phyloP scores from a whole-genome alignment of 179 eudicot genomes.

The Spinacia oleracea region DNA sequence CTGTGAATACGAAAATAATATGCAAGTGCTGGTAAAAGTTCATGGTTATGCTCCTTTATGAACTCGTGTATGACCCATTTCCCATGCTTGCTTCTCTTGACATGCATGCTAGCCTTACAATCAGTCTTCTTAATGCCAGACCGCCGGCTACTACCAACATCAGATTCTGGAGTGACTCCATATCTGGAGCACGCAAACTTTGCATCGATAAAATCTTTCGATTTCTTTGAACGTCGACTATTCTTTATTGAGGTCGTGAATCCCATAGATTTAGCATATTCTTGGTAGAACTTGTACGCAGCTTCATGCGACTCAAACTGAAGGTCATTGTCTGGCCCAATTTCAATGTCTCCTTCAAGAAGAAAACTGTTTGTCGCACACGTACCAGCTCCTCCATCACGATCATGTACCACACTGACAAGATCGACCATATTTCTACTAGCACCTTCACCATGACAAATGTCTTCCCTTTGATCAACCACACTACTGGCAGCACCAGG shows the following conservation, averaged over 20 bases:
- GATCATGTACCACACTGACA: constrained; percentile 22
- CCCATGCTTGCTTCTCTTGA: constrained; percentile 47
- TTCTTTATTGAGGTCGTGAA: constrained; percentile 71
- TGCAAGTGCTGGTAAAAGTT: constrained; percentile 72
- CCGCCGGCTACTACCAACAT: constrained; percentile 40
- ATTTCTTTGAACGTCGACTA: constrained; percentile 71
- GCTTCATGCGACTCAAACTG: constrained; percentile 67
- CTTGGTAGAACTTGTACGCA: constrained; percentile 69
- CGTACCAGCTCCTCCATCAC: constrained; percentile 21
- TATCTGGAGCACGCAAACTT: constrained; percentile 80
- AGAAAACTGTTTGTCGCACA: constrained; percentile 20
- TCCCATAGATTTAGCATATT: constrained; percentile 73
- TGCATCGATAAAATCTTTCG: constrained; percentile 73
- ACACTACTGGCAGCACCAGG: constrained; percentile 16
- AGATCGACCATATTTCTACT: constrained; percentile 16
- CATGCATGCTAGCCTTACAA: constrained; percentile 62
- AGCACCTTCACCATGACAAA: constrained; percentile 27
- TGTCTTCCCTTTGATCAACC: constrained; percentile 29
- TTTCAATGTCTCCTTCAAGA: constrained; percentile 50
- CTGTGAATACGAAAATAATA: constrained; percentile 75
- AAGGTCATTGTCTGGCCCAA: constrained; percentile 52
- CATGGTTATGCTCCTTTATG: constrained; percentile 50
- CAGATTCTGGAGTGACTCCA: constrained; percentile 46
- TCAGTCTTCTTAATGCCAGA: constrained; percentile 50
- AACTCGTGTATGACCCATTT: constrained; percentile 54